Percentiles rank a stretch among this genome's conserved stretches.
phyloP scores from a whole-genome alignment of 345 rosid species.

The Boechera stricta region DNA sequence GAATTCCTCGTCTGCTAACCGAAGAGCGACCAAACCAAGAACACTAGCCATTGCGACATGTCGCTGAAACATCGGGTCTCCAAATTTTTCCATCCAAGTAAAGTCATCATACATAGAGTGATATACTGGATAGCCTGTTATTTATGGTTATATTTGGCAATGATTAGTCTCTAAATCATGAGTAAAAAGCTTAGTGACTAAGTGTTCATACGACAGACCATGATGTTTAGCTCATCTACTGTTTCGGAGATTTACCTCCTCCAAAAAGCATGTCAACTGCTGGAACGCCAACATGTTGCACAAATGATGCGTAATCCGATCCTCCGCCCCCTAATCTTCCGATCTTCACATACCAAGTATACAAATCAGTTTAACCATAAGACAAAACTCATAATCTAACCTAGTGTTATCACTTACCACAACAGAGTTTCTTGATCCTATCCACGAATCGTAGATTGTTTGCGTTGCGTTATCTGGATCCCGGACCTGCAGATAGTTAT shows the following conservation, averaged over 20 bases:
- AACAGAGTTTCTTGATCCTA: constrained; percentile 51
- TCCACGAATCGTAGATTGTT: constrained; percentile 73
- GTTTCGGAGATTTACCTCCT: constrained; percentile 52
- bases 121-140: constrained; percentile 77
- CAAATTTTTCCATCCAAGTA: constrained; percentile 81
- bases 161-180: background rate
- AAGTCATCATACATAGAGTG: constrained; percentile 91
- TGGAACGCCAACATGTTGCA: constrained; percentile 81
- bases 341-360: constrained; percentile 49
- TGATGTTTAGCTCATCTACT: constrained; percentile 22
- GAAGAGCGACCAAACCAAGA: constrained; percentile 77
- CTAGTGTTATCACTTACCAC: constrained; percentile 45
- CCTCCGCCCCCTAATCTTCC: constrained; percentile 72
- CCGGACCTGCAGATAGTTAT: constrained; percentile 55
- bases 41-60: constrained; percentile 83
- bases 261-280: constrained; percentile 65
- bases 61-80: constrained; percentile 76
- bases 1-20: constrained; percentile 76
- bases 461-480: constrained; percentile 80
- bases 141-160: background rate
- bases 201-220: constrained; percentile 4
- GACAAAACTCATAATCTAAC: background rate
- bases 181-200: background rate
- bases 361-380: constrained; percentile 7
- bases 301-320: constrained; percentile 80